These are phyloP conservation scores for Colletotrichum caudatum DNA, from an alignment of 2,329 filamentous ascomycete genomes.

Conservation along the genomic window DNA sequence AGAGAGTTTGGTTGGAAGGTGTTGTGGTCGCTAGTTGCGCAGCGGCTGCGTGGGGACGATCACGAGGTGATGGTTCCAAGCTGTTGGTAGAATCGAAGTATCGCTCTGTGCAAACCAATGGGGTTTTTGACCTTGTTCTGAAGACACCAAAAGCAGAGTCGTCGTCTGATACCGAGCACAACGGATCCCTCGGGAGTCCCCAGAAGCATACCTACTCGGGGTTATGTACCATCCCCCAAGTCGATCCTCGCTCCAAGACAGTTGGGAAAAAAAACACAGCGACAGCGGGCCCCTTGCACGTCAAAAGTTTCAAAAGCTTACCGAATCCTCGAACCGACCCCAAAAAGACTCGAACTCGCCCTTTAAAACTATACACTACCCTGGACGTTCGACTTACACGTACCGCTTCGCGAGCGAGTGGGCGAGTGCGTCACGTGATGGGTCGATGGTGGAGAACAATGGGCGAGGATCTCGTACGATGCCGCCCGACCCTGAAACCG, in stretches of 20 bases:
- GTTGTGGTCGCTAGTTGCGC: no score
- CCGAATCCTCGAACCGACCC: no score
- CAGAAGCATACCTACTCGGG: neutral
- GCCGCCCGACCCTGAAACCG: constrained; percentile 39
- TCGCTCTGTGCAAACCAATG: neutral
- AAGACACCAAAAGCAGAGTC: neutral
- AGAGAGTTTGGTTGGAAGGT: neutral
- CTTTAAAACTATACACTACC: neutral
- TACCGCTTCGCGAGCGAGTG: neutral
- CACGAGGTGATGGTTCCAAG: no score
- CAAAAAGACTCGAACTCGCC: neutral
- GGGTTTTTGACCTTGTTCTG: neutral
- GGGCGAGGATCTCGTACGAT: constrained; percentile 39
- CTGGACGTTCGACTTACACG: constrained; percentile 29
- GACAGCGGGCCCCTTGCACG: neutral
- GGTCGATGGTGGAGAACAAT: constrained; percentile 33
- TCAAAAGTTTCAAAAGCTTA: neutral
- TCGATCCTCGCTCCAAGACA: neutral
- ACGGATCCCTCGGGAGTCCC: neutral
- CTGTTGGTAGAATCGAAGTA: no score
- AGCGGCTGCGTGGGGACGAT: neutral
- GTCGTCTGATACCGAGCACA: neutral
- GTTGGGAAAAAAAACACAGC: neutral
- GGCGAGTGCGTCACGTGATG: constrained; percentile 25
- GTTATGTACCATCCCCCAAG: neutral